A percentile compares a stretch with the other conserved stretches of the same genome.
Conservation (phyloP, 345 rosid genomes). For the Balakata baccata region DNA sequence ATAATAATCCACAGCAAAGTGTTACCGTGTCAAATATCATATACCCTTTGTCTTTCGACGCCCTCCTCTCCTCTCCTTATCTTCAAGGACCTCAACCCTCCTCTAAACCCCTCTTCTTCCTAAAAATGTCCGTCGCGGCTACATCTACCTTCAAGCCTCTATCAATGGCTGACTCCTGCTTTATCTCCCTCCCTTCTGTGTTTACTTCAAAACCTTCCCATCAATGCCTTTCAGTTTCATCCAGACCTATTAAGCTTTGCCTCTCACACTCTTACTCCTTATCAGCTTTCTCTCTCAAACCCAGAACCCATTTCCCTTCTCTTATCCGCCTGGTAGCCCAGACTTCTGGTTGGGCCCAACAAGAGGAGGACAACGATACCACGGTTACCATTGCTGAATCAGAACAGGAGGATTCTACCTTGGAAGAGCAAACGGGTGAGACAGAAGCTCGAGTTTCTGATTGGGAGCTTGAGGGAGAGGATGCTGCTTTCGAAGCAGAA, state of each 20-base stretch:
- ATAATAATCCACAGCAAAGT: too few relatives aligned
- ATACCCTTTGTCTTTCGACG: too few relatives aligned
- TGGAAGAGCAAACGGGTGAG: constrained; percentile 34
- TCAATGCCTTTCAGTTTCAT: constrained; percentile 33
- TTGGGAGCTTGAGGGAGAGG: constrained; percentile 41
- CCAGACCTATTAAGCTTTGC: constrained; percentile 18
- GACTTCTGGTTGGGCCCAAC: constrained; percentile 44
- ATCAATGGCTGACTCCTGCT: constrained; percentile 54
- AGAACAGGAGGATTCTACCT: constrained; percentile 15
- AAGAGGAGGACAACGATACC: constrained; percentile 35
- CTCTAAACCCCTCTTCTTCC: constrained; percentile 22
- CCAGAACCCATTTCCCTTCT: constrained; percentile 39
- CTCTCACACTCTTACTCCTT: constrained; percentile 28
- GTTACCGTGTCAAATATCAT: background rate
- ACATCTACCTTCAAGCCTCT: constrained; percentile 48
- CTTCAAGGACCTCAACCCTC: constrained; percentile 17
- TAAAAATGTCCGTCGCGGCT: constrained; percentile 42
- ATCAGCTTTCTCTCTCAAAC: constrained; percentile 32
- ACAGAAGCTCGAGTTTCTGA: constrained; percentile 30
- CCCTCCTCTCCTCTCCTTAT: constrained; percentile 19
- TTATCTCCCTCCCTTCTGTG: constrained; percentile 42
- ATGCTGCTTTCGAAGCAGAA: constrained; percentile 13
- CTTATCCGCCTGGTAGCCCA: constrained; percentile 48
- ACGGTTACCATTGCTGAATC: constrained; percentile 31
- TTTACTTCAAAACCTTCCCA: constrained; percentile 36